Base-by-base conservation (phyloP, 2,329 filamentous ascomycete species). In the Colletotrichum sublineola region DNA sequence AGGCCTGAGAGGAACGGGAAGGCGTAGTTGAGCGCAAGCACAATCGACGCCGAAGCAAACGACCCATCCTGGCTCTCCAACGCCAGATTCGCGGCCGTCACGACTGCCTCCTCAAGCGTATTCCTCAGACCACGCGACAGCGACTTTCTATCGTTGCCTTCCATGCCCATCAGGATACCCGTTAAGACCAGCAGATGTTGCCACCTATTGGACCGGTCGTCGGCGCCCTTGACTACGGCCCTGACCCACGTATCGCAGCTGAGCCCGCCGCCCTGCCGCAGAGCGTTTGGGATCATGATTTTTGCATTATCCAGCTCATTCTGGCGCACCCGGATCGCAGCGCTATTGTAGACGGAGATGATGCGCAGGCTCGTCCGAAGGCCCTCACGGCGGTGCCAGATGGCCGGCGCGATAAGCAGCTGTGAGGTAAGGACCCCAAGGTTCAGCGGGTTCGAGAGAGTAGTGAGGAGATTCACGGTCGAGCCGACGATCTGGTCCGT, bases 151-250 rank as follows among this genome's bases (percentile, higher is more conserved):
- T 91, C 88, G 73, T 89, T 86, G 20, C 87, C 85, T 75, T 93
- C 92, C 78, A 95, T 92, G 11, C 94, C 94, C 78, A 96, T 88
- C 70, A 97, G 82, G 31, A 97, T 84, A 3, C 94, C 95, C 0
- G 91, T 91, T 11, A 97, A 87, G 6, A 95, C 88, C n/a, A 97
- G 85, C 40, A 95, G 82, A 80, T 97, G 95, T 80, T 94, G 92
- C 94, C 94, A 97, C 78, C 94, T 86, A 36, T 86, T 87, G 20
- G 90, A 90, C 56, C 86, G 85, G 42, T 86, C 87, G 66, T 91
- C 89, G 12, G 87, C 85, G 46, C 89, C 89, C 76, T 86, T 87
- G 55, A 87, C 85, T 4, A 91, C 85, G 0, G 88, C 88, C 29
- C 85, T 84, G 11, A 88, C 83, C 89, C 89, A 91, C 31, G 82